Percentiles rank a stretch among this genome's conserved stretches.
phyloP scores from a whole-genome alignment of 345 rosid species.

The Nasturtium officinale region DNA sequence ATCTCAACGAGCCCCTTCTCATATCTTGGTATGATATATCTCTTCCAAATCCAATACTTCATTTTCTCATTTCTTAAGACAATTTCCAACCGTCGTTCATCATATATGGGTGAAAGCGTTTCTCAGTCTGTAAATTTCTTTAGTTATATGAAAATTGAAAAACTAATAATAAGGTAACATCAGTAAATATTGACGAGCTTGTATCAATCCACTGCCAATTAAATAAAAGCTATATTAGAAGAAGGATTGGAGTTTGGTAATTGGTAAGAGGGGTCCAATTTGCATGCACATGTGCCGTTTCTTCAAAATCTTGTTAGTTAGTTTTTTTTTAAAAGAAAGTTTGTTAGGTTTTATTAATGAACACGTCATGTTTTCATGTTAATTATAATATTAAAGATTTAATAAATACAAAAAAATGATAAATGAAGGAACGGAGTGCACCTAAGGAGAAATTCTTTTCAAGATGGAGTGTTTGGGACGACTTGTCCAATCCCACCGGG shows the following conservation, averaged over 20 bases:
- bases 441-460: slow-evolving; percentile 79
- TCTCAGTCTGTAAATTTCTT: background rate
- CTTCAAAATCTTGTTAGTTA: slow-evolving; percentile 21
- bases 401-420: background rate
- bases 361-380: slow-evolving; percentile 35
- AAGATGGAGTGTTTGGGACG: slow-evolving; percentile 93
- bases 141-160: background rate
- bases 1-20: slow-evolving; percentile 79
- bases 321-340: no score
- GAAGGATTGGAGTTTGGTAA: background rate
- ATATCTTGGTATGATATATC: slow-evolving; percentile 57
- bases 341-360: background rate
- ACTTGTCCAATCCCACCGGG: slow-evolving; percentile 98
- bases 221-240: background rate
- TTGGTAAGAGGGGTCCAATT: background rate
- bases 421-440: slow-evolving; percentile 83
- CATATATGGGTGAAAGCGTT: background rate
- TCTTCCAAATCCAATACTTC: background rate
- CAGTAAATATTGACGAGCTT: background rate
- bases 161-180: background rate
- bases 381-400: background rate
- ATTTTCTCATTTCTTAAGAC: background rate
- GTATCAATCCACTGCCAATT: background rate
- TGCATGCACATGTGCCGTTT: slow-evolving; percentile 32
- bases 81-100: background rate